Conservation (phyloP, 768 basidiomycete genomes). For the Boletus patriciae region DNA sequence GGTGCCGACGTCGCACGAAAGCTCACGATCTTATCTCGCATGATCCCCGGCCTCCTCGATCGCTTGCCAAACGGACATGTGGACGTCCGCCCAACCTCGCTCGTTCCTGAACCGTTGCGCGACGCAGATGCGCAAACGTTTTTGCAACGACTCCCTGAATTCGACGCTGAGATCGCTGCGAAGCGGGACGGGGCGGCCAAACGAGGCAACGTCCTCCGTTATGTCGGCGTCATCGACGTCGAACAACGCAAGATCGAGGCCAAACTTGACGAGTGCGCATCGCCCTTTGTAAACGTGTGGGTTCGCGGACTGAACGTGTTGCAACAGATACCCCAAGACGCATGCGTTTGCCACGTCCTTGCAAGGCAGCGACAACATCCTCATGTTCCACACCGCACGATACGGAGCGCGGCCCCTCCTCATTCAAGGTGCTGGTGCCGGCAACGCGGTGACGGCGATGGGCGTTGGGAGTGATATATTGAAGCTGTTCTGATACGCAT, state of each 20-base stretch:
- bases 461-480: constrained; percentile 90
- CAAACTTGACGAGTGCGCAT: constrained; percentile 78
- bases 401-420: constrained; percentile 89
- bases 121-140: constrained; percentile 82
- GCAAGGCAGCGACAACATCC: constrained; percentile 95
- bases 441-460: constrained; percentile 98
- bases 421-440: constrained; percentile 94
- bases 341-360: constrained; percentile 97
- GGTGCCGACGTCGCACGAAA: constrained; percentile 98
- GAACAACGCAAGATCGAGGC: constrained; percentile 68
- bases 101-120: constrained; percentile 77
- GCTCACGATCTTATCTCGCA: constrained; percentile 90
- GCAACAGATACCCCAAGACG: constrained; percentile 71
- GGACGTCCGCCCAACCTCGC: constrained; percentile 78
- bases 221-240: constrained; percentile 92
- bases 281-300: neutral
- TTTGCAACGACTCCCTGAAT: constrained; percentile 72
- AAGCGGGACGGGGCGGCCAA: constrained; percentile 75
- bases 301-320: constrained; percentile 1
- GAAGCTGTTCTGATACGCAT: constrained; percentile 39
- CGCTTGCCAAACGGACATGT: constrained; percentile 73
- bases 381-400: constrained; percentile 94
- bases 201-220: constrained; percentile 85
- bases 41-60: constrained; percentile 52
- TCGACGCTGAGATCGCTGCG: constrained; percentile 75